These are phyloP conservation scores for Ligustrum vulgare DNA, from an alignment of 257 asterid genomes.

Conservation along the genomic window DNA sequence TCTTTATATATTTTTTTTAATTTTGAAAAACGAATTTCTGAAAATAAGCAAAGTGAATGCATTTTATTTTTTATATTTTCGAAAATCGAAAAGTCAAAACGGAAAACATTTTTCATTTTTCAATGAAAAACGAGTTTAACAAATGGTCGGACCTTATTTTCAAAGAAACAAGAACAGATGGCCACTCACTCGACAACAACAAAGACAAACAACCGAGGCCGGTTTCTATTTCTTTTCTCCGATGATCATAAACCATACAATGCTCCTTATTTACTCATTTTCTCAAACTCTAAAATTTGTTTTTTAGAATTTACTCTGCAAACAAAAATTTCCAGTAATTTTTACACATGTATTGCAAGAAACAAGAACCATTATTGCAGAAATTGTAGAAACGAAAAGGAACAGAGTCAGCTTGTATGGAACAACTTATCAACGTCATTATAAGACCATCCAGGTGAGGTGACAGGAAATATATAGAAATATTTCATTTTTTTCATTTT, in stretches of 20 bases:
- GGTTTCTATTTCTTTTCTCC: background rate
- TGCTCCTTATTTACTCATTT: background rate
- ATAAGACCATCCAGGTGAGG: slow-evolving; percentile 99
- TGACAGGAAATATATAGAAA: slow-evolving; percentile 24
- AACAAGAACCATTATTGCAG: slow-evolving; percentile 11
- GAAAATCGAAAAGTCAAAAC: too few relatives aligned
- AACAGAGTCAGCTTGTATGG: slow-evolving; percentile 51
- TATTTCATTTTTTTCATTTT: too few relatives aligned
- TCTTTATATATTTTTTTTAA: too few relatives aligned
- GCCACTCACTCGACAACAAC: background rate
- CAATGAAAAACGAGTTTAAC: too few relatives aligned
- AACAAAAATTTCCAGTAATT: too few relatives aligned
- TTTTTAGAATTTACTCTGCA: too few relatives aligned
- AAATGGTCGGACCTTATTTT: too few relatives aligned
- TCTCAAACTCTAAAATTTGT: background rate
- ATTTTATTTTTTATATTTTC: too few relatives aligned
- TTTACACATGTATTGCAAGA: background rate
- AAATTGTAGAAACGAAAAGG: slow-evolving; percentile 23
- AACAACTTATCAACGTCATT: slow-evolving; percentile 92
- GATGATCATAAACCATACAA: background rate
- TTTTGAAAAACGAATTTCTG: too few relatives aligned
- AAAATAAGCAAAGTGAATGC: too few relatives aligned
- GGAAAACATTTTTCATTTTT: too few relatives aligned
- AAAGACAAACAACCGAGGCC: background rate
- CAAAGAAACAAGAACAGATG: too few relatives aligned